These are phyloP conservation scores for Thielaviopsis euricoi DNA, from an alignment of 2,329 filamentous ascomycete species.

Conservation along the genomic window DNA sequence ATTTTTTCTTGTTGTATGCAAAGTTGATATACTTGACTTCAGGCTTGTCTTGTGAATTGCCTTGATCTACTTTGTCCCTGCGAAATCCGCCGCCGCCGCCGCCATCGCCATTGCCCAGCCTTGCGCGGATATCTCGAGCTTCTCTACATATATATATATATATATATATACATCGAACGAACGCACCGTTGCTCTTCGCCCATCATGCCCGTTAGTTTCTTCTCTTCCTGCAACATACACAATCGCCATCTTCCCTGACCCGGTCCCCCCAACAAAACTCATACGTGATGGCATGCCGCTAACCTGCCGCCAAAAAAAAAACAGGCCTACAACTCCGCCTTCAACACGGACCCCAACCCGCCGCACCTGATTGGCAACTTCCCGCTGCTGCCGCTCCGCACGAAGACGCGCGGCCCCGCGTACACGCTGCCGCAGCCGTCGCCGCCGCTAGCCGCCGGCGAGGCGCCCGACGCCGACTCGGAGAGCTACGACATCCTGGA, in stretches of 20 bases:
- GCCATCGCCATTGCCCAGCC: too few relatives aligned
- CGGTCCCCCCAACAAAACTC: too few relatives aligned
- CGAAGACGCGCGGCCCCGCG: constrained; percentile 86
- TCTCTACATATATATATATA: too few relatives aligned
- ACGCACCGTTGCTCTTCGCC: not conserved
- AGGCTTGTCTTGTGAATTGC: too few relatives aligned
- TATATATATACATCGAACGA: too few relatives aligned
- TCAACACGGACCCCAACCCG: constrained; percentile 61
- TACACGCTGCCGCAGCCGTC: constrained; percentile 57
- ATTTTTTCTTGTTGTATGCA: too few relatives aligned
- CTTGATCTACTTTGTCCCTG: not conserved
- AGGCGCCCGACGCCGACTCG: constrained; percentile 63
- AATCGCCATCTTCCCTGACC: too few relatives aligned
- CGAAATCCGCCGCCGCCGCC: not conserved
- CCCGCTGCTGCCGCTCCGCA: constrained; percentile 83
- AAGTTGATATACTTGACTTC: too few relatives aligned
- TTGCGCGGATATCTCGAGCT: not conserved
- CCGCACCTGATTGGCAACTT: constrained; percentile 66
- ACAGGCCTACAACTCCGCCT: constrained; percentile 95
- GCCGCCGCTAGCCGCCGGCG: constrained; percentile 38
- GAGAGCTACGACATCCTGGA: constrained; percentile 95
- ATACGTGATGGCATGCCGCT: too few relatives aligned
- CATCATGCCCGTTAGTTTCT: constrained; percentile 1
- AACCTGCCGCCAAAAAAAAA: not conserved
- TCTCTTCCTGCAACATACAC: too few relatives aligned